A percentile compares a stretch with the other conserved stretches of the same genome.
Evolutionary conservation across 75 land plant species (phyloP).

Genomic region (Pseudotsuga menziesii): DNA sequence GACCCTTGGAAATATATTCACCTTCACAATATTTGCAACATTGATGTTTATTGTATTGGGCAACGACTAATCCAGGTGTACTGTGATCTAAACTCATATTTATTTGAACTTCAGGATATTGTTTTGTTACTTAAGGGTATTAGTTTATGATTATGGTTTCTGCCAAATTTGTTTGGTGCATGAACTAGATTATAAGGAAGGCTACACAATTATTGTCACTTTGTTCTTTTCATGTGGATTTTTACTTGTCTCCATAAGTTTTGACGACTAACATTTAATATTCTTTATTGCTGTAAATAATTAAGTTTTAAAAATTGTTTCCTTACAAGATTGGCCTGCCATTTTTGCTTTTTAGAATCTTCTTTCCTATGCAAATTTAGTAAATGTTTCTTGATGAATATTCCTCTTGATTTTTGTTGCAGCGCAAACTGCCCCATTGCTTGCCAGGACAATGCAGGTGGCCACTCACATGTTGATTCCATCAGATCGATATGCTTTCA

Average conservation of each 20-base stretch:
- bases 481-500: constrained; percentile 66
- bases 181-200: neutral
- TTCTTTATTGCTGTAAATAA: neutral
- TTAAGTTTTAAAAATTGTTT: neutral
- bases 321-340: no score
- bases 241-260: neutral
- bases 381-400: neutral
- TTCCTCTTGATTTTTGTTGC: constrained; percentile 16
- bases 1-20: no score
- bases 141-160: neutral
- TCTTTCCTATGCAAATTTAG: neutral
- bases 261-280: neutral
- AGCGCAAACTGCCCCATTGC: constrained; percentile 39
- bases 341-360: neutral
- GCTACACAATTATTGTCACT: neutral
- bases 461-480: constrained; percentile 57
- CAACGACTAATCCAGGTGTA: neutral
- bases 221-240: neutral
- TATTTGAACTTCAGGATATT: neutral
- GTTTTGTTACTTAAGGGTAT: neutral
- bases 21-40: no score
- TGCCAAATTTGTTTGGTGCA: neutral
- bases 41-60: neutral
- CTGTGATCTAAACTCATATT: neutral
- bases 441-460: constrained; percentile 32